These are phyloP conservation scores for Podila verticillata DNA, from an alignment of 192 early-diverging fungal species.

Conservation along the genomic window DNA sequence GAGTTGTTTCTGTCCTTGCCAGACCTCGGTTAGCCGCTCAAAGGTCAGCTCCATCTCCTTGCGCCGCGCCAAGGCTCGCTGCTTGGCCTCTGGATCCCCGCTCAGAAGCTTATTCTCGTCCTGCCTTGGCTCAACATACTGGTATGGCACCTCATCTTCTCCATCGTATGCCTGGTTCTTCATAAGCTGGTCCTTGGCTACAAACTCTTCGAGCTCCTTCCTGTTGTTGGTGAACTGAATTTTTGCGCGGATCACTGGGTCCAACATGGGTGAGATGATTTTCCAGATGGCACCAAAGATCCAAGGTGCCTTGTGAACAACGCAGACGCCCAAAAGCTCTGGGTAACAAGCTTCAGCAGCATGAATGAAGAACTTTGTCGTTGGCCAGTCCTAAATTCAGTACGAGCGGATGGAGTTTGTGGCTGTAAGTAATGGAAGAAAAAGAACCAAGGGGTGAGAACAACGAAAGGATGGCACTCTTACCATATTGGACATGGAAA, in stretches of 20 bases:
- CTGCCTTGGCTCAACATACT: constrained; percentile 5
- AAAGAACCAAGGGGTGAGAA: neutral
- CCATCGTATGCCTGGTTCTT: constrained; percentile 26
- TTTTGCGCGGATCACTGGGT: constrained; percentile 89
- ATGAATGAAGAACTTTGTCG: constrained; percentile 76
- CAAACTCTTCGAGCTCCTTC: constrained; percentile 69
- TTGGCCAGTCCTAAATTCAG: constrained; percentile 68
- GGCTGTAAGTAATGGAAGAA: neutral
- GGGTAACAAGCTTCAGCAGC: constrained; percentile 89
- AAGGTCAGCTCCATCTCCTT: constrained; percentile 49
- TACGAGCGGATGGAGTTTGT: neutral
- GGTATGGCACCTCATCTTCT: constrained; percentile 24
- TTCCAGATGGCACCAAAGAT: constrained; percentile 82
- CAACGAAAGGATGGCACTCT: neutral
- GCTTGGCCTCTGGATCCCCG: constrained; percentile 32
- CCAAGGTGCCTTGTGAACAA: constrained; percentile 90
- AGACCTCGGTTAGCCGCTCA: constrained; percentile 43
- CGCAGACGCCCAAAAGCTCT: constrained; percentile 78
- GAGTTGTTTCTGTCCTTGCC: constrained; percentile 48
- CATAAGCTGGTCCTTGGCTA: constrained; percentile 54
- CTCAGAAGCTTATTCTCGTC: constrained; percentile 17
- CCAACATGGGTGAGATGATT: constrained; percentile 81
- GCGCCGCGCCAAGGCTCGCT: constrained; percentile 12
- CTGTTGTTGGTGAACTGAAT: constrained; percentile 73
- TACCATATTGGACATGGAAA: constrained; percentile 79